Evolutionary conservation across 2,329 filamentous ascomycete genomes (phyloP).

Genomic region (Pseudocercospora crystallina): DNA sequence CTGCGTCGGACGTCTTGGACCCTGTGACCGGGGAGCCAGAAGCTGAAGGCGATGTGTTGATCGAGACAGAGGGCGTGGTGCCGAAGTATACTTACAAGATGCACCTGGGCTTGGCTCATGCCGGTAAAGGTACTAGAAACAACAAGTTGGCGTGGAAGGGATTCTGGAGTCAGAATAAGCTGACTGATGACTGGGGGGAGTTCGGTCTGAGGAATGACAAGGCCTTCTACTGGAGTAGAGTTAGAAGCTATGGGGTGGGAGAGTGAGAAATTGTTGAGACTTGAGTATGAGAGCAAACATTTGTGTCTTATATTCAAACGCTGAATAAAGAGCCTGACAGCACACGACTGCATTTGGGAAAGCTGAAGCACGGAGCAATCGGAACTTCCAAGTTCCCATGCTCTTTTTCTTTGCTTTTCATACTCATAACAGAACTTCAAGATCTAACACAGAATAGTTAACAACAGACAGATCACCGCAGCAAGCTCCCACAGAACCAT

Average conservation of each 20-base stretch:
- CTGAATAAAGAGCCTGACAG: too few relatives aligned
- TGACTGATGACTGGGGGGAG: conserved; percentile 88
- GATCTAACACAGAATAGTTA: too few relatives aligned
- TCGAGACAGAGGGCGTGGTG: conserved; percentile 83
- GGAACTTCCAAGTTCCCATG: too few relatives aligned
- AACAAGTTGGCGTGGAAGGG: conserved; percentile 87
- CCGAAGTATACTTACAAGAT: conserved; percentile 82
- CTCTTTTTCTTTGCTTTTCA: too few relatives aligned
- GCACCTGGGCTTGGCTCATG: conserved; percentile 69
- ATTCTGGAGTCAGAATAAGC: conserved; percentile 85
- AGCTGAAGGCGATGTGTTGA: conserved; percentile 66
- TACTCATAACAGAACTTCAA: too few relatives aligned
- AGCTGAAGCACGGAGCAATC: too few relatives aligned
- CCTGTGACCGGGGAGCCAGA: conserved; percentile 34
- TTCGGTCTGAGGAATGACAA: conserved; percentile 67
- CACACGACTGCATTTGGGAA: too few relatives aligned
- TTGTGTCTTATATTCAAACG: too few relatives aligned
- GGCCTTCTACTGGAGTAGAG: conserved; percentile 61
- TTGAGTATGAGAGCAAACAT: too few relatives aligned
- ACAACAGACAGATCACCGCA: too few relatives aligned
- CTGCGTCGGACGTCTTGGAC: conserved; percentile 28
- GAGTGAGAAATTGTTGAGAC: neutral
- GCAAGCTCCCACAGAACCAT: too few relatives aligned
- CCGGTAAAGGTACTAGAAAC: conserved; percentile 64
- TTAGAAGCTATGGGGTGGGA: conserved; percentile 51